Evolutionary conservation across 2,329 filamentous ascomycete genomes (phyloP).

Genomic region (Alternaria conjuncta): DNA sequence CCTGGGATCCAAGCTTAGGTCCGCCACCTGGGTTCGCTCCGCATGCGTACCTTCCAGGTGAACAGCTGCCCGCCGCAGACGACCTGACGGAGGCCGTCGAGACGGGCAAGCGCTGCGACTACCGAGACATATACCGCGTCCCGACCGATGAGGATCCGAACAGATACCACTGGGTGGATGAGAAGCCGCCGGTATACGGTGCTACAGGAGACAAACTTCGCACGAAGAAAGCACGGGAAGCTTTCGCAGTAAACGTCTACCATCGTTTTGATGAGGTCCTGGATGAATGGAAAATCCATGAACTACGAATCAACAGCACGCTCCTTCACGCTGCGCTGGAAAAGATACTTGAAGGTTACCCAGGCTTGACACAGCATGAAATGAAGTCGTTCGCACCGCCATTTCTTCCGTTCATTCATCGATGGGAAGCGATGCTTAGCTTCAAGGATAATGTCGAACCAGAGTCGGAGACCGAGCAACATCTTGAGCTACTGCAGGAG

Average conservation of each 20-base stretch:
- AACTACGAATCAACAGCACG: conserved; percentile 61
- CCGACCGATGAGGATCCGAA: conserved; percentile 4
- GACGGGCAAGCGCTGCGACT: conserved; percentile 16
- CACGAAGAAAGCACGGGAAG: conserved; percentile 21
- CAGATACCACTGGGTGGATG: conserved; percentile 14
- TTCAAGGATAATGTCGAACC: conserved; percentile 5
- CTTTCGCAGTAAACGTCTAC: conserved; percentile 16
- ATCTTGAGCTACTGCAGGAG: conserved; percentile 43
- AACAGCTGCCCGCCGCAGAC: neutral
- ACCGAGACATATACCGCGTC: conserved; percentile 11
- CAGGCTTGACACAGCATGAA: conserved; percentile 65
- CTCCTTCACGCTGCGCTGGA: conserved; percentile 62
- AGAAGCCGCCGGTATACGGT: conserved; percentile 3
- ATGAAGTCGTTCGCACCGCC: conserved; percentile 64
- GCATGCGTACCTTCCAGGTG: neutral
- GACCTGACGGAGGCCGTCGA: conserved; percentile 16
- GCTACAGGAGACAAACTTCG: conserved; percentile 3
- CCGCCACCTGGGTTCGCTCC: neutral
- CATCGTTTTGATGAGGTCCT: conserved; percentile 6
- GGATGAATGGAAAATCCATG: conserved; percentile 10
- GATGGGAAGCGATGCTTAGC: conserved; percentile 56
- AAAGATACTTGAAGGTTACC: conserved; percentile 62
- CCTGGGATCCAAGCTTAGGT: neutral
- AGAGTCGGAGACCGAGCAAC: conserved; percentile 10
- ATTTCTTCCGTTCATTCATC: conserved; percentile 68